Conservation (phyloP, 352 stramenopile genomes). For the Phytophthora multivora region DNA sequence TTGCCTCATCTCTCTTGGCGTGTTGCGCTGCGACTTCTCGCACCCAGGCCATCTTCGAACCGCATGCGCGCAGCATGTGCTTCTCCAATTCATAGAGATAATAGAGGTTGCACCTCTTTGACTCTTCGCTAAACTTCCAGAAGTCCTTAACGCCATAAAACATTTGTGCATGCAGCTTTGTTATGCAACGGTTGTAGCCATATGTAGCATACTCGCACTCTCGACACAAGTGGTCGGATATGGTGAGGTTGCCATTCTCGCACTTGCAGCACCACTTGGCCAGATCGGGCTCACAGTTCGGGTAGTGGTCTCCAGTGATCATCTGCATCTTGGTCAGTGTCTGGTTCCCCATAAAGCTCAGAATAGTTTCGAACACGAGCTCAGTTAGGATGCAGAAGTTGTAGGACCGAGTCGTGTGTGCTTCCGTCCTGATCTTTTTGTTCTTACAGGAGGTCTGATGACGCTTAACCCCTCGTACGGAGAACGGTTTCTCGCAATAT, state of each 20-base stretch:
- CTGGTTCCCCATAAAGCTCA: constrained; percentile 21
- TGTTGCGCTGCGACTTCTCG: not conserved
- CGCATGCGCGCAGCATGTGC: not conserved
- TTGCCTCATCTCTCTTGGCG: too few relatives aligned
- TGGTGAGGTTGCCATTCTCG: constrained; percentile 15
- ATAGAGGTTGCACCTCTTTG: not conserved
- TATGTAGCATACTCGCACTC: not conserved
- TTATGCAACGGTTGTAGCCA: not conserved
- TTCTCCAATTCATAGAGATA: not conserved
- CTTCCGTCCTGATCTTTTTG: not conserved
- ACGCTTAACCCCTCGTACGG: not conserved
- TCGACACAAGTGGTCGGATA: not conserved
- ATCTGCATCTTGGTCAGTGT: constrained; percentile 18
- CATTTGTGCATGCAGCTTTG: not conserved
- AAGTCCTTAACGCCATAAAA: not conserved
- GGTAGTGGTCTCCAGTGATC: constrained; percentile 15
- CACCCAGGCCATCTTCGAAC: not conserved
- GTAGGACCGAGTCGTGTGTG: not conserved
- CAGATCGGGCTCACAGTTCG: constrained; percentile 1
- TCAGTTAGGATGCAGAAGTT: constrained; percentile 12
- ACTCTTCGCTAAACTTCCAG: not conserved
- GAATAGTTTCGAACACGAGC: constrained; percentile 12
- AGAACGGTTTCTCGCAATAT: not conserved
- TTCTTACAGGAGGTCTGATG: constrained; percentile 3
- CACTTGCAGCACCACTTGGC: constrained; percentile 18